Percentiles rank a stretch among this genome's conserved stretches.
phyloP scores from a whole-genome alignment of 2,329 filamentous ascomycete species.

The Paracoccidioides brasiliensis region DNA sequence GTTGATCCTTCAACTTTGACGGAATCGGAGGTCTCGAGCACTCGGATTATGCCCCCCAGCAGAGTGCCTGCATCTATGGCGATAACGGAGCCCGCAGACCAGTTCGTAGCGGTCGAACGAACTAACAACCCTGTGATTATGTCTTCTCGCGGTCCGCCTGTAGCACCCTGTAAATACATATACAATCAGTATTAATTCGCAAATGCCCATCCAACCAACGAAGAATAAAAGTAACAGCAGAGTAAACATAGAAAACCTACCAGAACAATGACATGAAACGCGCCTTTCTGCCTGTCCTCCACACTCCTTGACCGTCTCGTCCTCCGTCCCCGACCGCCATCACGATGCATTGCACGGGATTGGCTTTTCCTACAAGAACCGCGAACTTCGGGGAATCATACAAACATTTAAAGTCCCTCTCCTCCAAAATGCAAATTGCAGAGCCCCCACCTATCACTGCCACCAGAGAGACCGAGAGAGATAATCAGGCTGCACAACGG shows the following conservation, averaged over 20 bases:
- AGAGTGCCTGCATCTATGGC: slow-evolving; percentile 93
- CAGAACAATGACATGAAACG: slow-evolving; percentile 61
- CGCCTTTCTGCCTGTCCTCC: slow-evolving; percentile 25
- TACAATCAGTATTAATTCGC: slow-evolving; percentile 15
- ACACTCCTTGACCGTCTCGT: neutral
- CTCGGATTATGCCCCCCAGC: slow-evolving; percentile 68
- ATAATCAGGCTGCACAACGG: too few species aligned
- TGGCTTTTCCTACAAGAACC: neutral
- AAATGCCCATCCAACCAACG: too few species aligned
- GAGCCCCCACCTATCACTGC: neutral
- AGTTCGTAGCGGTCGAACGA: slow-evolving; percentile 63
- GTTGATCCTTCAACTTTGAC: slow-evolving; percentile 9
- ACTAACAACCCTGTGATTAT: slow-evolving; percentile 84
- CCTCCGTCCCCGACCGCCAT: slow-evolving; percentile 2
- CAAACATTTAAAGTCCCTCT: neutral
- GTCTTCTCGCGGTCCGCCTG: slow-evolving; percentile 79
- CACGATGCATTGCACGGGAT: slow-evolving; percentile 4
- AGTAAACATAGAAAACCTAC: slow-evolving; percentile 39
- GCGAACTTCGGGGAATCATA: neutral
- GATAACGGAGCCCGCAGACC: slow-evolving; percentile 69
- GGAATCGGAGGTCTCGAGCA: slow-evolving; percentile 43
- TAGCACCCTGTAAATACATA: slow-evolving; percentile 52
- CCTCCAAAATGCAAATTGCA: neutral
- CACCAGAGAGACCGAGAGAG: too few species aligned
- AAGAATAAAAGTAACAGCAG: neutral